Evolutionary conservation across 208 protist genomes (phyloP).

Genomic region (Blastocrithidia nonstop): DNA sequence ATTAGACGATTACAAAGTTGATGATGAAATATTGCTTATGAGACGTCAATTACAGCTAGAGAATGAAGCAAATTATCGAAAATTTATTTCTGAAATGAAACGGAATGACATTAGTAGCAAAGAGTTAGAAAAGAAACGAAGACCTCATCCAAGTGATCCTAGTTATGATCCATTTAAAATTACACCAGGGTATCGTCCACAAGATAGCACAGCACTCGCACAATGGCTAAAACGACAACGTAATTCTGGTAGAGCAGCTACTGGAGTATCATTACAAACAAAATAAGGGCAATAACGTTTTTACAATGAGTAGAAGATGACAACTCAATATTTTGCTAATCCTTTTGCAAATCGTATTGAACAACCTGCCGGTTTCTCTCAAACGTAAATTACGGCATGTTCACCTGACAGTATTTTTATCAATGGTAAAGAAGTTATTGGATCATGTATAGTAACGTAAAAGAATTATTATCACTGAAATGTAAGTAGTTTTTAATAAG

Average conservation of each 20-base stretch:
- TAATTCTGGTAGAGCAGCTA: constrained; percentile 60
- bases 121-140: constrained; percentile 56
- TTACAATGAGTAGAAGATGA: constrained; percentile 86
- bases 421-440: constrained; percentile 81
- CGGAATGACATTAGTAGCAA: constrained; percentile 28
- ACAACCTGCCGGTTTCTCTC: constrained; percentile 50
- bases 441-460: constrained; percentile 81
- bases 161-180: constrained; percentile 79
- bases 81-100: constrained; percentile 73
- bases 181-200: constrained; percentile 68
- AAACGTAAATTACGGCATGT: constrained; percentile 68
- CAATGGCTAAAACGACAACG: constrained; percentile 81
- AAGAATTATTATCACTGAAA: constrained; percentile 84
- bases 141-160: constrained; percentile 72
- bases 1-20: constrained; percentile 56
- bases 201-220: constrained; percentile 64
- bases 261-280: constrained; percentile 56
- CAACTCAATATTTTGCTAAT: constrained; percentile 82
- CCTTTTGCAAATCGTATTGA: constrained; percentile 73
- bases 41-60: constrained; percentile 76
- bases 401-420: constrained; percentile 79
- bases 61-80: constrained; percentile 77
- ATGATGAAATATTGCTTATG: constrained; percentile 67
- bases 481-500: constrained; percentile 75
- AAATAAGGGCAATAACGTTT: constrained; percentile 77